Evolutionary conservation across 2,329 filamentous ascomycete species (phyloP).

Genomic region (Lasiodiplodia hormozganensis): DNA sequence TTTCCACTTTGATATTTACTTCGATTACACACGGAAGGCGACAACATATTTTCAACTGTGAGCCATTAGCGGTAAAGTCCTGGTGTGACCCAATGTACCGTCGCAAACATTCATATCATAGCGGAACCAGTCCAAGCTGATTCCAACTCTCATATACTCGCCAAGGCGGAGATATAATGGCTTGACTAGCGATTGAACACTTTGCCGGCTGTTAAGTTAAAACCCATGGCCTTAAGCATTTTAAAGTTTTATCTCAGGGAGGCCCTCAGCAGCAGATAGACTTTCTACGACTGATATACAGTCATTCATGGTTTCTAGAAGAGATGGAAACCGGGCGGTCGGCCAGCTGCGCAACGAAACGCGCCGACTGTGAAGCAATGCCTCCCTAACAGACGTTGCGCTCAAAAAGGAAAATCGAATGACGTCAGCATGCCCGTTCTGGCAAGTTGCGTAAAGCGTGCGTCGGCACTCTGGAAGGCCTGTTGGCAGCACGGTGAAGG

Average conservation of each 20-base stretch:
- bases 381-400: neutral
- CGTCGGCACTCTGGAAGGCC: neutral
- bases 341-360: neutral
- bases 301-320: neutral
- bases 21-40: neutral
- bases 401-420: constrained; percentile 19
- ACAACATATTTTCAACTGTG: neutral
- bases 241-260: neutral
- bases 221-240: neutral
- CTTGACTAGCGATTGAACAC: neutral
- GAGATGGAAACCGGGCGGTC: too few relatives aligned
- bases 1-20: neutral
- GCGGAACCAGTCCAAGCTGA: neutral
- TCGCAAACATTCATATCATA: neutral
- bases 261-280: neutral
- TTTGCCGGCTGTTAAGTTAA: neutral
- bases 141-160: neutral
- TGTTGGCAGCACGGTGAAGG: neutral
- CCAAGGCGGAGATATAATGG: neutral
- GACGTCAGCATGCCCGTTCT: constrained; percentile 16
- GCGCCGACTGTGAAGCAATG: neutral
- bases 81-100: neutral
- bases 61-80: neutral
- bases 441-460: neutral
- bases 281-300: neutral